phyloP scores from a whole-genome alignment of 352 stramenopile genomes.

The Blastocystis sp. region DNA sequence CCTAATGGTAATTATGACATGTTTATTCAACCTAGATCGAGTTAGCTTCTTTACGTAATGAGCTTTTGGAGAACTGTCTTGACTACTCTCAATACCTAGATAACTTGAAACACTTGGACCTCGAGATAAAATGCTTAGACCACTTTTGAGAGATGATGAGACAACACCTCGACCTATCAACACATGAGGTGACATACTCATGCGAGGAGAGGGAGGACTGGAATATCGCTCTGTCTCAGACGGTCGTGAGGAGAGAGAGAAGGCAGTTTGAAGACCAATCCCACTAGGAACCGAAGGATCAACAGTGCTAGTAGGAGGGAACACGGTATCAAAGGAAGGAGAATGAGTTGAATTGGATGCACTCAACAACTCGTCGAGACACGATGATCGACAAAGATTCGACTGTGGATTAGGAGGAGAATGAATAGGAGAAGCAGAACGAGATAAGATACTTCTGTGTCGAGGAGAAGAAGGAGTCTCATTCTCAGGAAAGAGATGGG shows the following conservation, averaged over 20 bases:
- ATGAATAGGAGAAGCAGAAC: not conserved
- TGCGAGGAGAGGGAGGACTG: not conserved
- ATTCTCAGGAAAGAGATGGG: too few species aligned
- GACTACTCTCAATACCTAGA: not conserved
- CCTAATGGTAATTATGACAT: too few species aligned
- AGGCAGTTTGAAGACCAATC: too few species aligned
- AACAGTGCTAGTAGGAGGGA: too few species aligned
- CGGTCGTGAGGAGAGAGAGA: not conserved
- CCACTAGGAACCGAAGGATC: too few species aligned
- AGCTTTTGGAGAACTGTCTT: not conserved
- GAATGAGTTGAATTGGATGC: too few species aligned
- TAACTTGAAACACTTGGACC: not conserved
- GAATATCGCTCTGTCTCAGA: not conserved
- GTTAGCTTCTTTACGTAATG: slow-evolving; percentile 22
- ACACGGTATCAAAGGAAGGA: too few species aligned
- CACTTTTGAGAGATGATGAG: not conserved
- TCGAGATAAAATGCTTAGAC: too few species aligned
- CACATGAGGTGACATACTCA: not conserved
- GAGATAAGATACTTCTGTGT: not conserved
- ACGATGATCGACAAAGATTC: not conserved
- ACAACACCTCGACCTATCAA: slow-evolving; percentile 42
- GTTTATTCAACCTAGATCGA: too few species aligned
- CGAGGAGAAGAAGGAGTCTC: not conserved
- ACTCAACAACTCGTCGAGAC: not conserved
- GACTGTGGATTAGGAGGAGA: not conserved